A percentile compares a stretch with the other conserved stretches of the same genome.
phyloP scores from a whole-genome alignment of 78 protist genomes.

The Tieghemostelium lacteum region DNA sequence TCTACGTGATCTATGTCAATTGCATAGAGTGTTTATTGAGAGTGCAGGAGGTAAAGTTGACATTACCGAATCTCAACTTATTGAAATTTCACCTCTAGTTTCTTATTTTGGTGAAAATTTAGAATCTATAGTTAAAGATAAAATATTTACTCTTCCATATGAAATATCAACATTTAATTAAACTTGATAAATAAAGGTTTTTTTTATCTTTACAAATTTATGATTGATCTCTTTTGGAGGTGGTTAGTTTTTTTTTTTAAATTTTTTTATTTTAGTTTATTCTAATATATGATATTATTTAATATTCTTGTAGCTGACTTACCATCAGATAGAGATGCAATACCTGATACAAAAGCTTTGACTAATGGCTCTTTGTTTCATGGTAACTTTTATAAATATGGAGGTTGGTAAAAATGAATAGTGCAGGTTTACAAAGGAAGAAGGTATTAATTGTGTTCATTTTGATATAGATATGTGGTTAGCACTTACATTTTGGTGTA shows the following conservation, averaged over 20 bases:
- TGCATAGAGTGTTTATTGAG: conserved; percentile 51
- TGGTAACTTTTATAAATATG: conserved; percentile 44
- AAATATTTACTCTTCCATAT: conserved; percentile 27
- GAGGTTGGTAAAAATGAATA: neutral
- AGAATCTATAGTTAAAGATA: conserved; percentile 10
- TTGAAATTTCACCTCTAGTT: conserved; percentile 84
- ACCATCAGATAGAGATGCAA: neutral
- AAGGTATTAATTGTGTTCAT: neutral
- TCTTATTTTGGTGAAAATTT: conserved; percentile 89
- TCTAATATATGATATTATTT: too few species aligned
- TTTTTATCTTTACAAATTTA: too few species aligned
- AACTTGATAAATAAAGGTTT: too few species aligned
- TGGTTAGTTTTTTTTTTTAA: too few species aligned
- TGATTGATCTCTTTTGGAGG: too few species aligned
- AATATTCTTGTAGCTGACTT: too few species aligned
- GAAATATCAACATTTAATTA: neutral
- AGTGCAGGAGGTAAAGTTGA: conserved; percentile 80
- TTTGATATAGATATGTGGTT: conserved; percentile 48
- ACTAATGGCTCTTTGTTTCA: conserved; percentile 63
- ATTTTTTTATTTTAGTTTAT: too few species aligned
- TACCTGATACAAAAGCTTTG: conserved; percentile 26
- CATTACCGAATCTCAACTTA: neutral
- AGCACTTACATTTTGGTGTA: conserved; percentile 72
- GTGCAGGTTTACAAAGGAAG: neutral
- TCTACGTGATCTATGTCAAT: conserved; percentile 52